phyloP scores from a whole-genome alignment of 257 asterid species.

The Voacanga thouarsii region DNA sequence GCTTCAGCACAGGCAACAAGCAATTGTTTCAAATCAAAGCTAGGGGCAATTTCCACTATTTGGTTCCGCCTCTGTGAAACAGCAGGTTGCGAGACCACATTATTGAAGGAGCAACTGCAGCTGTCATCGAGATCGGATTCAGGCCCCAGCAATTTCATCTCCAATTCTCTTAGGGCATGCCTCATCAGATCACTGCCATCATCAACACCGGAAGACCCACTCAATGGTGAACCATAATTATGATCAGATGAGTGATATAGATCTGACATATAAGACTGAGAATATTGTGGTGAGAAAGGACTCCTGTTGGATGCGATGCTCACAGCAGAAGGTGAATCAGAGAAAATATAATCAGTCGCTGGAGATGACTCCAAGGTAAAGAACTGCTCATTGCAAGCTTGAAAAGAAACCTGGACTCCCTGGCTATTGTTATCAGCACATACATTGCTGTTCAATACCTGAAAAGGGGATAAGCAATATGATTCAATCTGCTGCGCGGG shows the following conservation, averaged over 20 bases:
- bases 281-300: conserved; percentile 75
- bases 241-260: conserved; percentile 52
- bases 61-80: conserved; percentile 48
- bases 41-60: conserved; percentile 68
- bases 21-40: conserved; percentile 64
- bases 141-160: conserved; percentile 63
- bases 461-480: conserved; percentile 36
- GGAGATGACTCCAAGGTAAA: conserved; percentile 90
- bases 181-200: conserved; percentile 62
- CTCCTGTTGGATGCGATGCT: conserved; percentile 63
- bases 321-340: conserved; percentile 60
- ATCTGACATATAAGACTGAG: conserved; percentile 68
- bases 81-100: conserved; percentile 37
- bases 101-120: conserved; percentile 48
- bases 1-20: conserved; percentile 73
- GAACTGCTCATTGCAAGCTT: conserved; percentile 49
- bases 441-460: conserved; percentile 53
- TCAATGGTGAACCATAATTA: conserved; percentile 74
- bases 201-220: conserved; percentile 75
- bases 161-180: conserved; percentile 62
- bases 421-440: conserved; percentile 42
- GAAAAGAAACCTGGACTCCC: conserved; percentile 51
- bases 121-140: conserved; percentile 68
- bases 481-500: conserved; percentile 46
- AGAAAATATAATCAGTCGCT: conserved; percentile 31